phyloP scores from a whole-genome alignment of 2,329 filamentous ascomycete genomes.

The Zasmidium cellare region DNA sequence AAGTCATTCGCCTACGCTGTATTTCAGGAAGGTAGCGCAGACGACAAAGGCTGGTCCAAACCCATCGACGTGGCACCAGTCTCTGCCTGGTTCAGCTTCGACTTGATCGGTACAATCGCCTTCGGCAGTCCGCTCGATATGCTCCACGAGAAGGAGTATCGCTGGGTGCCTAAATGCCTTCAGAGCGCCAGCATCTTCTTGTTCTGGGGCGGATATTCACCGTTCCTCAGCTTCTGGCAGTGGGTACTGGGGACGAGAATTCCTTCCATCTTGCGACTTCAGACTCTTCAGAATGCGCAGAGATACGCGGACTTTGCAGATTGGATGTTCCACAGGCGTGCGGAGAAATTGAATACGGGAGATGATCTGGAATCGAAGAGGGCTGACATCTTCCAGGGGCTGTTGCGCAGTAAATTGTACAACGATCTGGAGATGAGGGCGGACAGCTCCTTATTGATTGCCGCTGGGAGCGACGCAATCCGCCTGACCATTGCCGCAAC shows the following conservation, averaged over 20 bases:
- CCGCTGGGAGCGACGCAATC: not conserved
- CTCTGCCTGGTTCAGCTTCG: conserved; percentile 7
- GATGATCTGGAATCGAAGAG: not conserved
- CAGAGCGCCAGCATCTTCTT: not conserved
- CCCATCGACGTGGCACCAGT: not conserved
- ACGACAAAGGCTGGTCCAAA: not conserved
- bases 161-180: not conserved
- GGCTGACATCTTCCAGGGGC: not conserved
- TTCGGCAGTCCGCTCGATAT: not conserved
- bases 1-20: not conserved
- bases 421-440: not conserved
- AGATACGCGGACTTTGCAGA: not conserved
- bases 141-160: not conserved
- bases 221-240: not conserved
- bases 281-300: not conserved
- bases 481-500: not conserved
- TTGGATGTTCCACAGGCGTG: not conserved
- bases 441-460: not conserved
- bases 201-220: not conserved
- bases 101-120: not conserved
- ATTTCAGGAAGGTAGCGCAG: not conserved
- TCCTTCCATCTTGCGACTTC: not conserved
- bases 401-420: not conserved
- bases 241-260: not conserved
- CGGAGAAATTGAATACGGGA: not conserved